Percentiles rank a stretch among this genome's conserved stretches.
Conservation (phyloP, 768 basidiomycete genomes). For the Lentinula aciculospora region DNA sequence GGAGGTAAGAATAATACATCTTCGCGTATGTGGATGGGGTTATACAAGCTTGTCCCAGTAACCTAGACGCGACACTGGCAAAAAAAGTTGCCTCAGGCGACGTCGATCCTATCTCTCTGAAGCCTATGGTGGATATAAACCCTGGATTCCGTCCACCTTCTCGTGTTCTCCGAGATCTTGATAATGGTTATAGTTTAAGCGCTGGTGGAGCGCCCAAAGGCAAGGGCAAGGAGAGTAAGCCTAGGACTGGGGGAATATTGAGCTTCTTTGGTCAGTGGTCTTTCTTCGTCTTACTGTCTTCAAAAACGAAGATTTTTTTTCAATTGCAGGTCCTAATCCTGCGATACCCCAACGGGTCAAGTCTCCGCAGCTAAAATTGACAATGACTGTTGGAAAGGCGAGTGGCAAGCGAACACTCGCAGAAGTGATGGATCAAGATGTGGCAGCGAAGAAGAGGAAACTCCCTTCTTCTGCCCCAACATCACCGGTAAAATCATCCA, state of each 20-base stretch:
- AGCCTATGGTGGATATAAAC: slow-evolving; percentile 77
- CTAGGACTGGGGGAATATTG: slow-evolving; percentile 37
- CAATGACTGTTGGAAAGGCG: slow-evolving; percentile 40
- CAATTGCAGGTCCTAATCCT: slow-evolving; percentile 33
- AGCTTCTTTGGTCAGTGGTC: slow-evolving; percentile 57
- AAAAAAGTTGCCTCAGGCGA: slow-evolving; percentile 63
- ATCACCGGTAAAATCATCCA: slow-evolving; percentile 24
- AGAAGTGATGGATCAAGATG: slow-evolving; percentile 65
- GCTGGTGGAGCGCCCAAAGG: slow-evolving; percentile 30
- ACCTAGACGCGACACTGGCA: slow-evolving; percentile 60
- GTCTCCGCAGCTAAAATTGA: slow-evolving; percentile 15
- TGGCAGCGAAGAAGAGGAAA: slow-evolving; percentile 43
- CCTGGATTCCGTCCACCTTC: slow-evolving; percentile 46
- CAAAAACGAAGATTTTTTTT: background rate
- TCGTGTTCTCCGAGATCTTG: slow-evolving; percentile 26
- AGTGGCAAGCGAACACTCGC: slow-evolving; percentile 75
- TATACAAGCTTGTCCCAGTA: slow-evolving; percentile 30
- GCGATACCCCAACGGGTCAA: slow-evolving; percentile 26
- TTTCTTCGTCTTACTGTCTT: background rate
- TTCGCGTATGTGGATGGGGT: background rate
- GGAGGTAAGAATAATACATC: slow-evolving; percentile 41
- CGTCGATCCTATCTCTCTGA: slow-evolving; percentile 60
- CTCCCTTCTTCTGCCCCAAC: slow-evolving; percentile 6
- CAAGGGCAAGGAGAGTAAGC: slow-evolving; percentile 35
- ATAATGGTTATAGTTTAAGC: slow-evolving; percentile 15